phyloP scores from a whole-genome alignment of 2,329 filamentous ascomycete genomes.

The Neofusicoccum laricinum region DNA sequence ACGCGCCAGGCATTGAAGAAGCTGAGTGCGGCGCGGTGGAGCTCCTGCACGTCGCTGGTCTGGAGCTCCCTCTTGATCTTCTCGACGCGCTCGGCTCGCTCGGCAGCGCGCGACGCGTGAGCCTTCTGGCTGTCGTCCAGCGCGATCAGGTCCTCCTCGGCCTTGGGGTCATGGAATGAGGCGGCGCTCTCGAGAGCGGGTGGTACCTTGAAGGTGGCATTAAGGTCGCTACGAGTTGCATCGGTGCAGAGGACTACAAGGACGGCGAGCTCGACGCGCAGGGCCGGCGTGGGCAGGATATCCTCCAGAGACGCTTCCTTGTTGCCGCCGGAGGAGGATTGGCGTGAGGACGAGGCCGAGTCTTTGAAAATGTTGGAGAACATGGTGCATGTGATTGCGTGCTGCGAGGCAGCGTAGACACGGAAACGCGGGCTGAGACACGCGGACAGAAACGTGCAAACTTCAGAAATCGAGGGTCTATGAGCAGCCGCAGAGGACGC shows the following conservation, averaged over 20 bases:
- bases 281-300: conserved; percentile 40
- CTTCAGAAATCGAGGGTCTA: too few relatives aligned
- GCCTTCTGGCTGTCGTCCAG: conserved; percentile 22
- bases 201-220: conserved; percentile 26
- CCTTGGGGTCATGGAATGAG: background rate
- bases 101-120: conserved; percentile 22
- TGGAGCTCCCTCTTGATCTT: conserved; percentile 45
- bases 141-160: conserved; percentile 22
- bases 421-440: background rate
- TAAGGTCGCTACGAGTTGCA: conserved; percentile 37
- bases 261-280: conserved; percentile 45
- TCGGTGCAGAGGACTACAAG: conserved; percentile 46
- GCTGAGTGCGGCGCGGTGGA: conserved; percentile 66
- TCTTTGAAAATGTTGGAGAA: conserved; percentile 17
- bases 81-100: conserved; percentile 32
- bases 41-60: conserved; percentile 55
- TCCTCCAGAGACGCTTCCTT: conserved; percentile 11
- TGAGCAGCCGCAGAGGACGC: background rate
- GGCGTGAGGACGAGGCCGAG: background rate
- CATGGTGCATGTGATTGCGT: background rate
- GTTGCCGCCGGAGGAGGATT: background rate
- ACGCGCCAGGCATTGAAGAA: conserved; percentile 81
- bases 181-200: conserved; percentile 2
- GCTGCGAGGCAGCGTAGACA: background rate
- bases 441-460: background rate